Conservation (phyloP, 2,329 filamentous ascomycete species). For the Sclerotinia borealis region DNA sequence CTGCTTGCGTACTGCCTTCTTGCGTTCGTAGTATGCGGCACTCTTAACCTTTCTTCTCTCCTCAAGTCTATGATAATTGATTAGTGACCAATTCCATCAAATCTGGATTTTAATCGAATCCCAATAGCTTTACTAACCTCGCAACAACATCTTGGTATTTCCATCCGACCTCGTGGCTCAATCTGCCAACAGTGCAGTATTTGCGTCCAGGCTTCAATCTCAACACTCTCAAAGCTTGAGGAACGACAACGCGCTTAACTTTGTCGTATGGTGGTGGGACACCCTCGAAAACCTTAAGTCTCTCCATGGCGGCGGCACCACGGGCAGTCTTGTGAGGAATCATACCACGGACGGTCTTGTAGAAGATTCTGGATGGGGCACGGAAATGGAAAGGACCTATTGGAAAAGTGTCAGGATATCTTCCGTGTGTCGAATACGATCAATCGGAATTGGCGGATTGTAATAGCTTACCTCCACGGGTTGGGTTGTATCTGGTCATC, state of each 20-base stretch:
- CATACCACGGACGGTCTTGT: conserved; percentile 99
- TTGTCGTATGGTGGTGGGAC: conserved; percentile 98
- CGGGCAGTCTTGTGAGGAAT: conserved; percentile 99
- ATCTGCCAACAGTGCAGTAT: conserved; percentile 98
- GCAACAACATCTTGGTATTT: conserved; percentile 99
- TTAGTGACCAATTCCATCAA: conserved; percentile 16
- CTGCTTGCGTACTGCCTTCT: conserved; percentile 93
- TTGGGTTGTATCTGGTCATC: conserved; percentile 99
- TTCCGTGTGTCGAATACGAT: conserved; percentile 3
- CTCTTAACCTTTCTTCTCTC: conserved; percentile 99
- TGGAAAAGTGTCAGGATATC: conserved; percentile 32
- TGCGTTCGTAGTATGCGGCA: conserved; percentile 98
- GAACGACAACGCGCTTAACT: conserved; percentile 99
- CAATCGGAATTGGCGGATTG: conserved; percentile 8
- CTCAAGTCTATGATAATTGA: conserved; percentile 67
- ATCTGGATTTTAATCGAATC: not conserved
- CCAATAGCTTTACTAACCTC: conserved; percentile 59
- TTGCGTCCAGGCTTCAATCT: conserved; percentile 98
- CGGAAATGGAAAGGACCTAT: conserved; percentile 99
- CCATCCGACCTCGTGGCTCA: conserved; percentile 99
- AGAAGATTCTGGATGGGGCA: conserved; percentile 98
- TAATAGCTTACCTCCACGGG: conserved; percentile 74
- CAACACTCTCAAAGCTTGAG: conserved; percentile 94
- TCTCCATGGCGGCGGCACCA: conserved; percentile 91
- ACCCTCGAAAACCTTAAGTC: conserved; percentile 99